phyloP scores from a whole-genome alignment of 2,329 filamentous ascomycete genomes.

The Cryphonectria radicalis region DNA sequence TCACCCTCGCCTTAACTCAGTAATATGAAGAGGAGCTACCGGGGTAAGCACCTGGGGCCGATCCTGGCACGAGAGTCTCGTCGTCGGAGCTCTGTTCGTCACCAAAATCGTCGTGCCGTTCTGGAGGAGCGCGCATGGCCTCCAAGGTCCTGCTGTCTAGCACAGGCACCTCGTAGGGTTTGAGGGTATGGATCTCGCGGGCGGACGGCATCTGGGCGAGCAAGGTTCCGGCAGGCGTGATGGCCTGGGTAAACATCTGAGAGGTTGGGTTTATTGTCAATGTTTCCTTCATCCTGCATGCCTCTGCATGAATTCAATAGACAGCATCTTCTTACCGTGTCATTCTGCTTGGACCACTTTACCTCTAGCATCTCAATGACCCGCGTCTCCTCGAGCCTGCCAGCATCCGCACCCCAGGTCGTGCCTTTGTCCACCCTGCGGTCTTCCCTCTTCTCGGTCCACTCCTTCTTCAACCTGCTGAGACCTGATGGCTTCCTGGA shows the following conservation, averaged over 20 bases:
- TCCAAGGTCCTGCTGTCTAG: conserved; percentile 70
- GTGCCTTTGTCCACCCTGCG: conserved; percentile 73
- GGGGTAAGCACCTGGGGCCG: conserved; percentile 23
- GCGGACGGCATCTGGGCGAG: conserved; percentile 84
- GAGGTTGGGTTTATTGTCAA: conserved; percentile 8
- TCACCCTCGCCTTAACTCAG: conserved; percentile 4
- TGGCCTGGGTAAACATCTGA: conserved; percentile 77
- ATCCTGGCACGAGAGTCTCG: conserved; percentile 37
- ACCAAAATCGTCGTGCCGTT: conserved; percentile 48
- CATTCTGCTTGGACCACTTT: conserved; percentile 93
- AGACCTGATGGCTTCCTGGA: conserved; percentile 61
- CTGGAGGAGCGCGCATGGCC: conserved; percentile 59
- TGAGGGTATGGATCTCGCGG: conserved; percentile 78
- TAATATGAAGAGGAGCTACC: conserved; percentile 30
- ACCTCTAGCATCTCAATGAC: conserved; percentile 84
- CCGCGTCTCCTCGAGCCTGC: conserved; percentile 80
- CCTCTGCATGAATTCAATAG: not conserved
- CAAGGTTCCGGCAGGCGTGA: conserved; percentile 74
- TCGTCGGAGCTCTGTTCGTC: conserved; percentile 49
- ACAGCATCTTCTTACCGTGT: conserved; percentile 67
- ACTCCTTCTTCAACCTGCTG: conserved; percentile 71
- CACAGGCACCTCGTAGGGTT: conserved; percentile 66
- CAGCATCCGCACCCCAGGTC: conserved; percentile 81
- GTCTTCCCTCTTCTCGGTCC: conserved; percentile 79
- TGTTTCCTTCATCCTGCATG: not conserved